A percentile compares a stretch with the other conserved stretches of the same genome.
These are phyloP conservation scores for Alternaria angustiovoidea DNA, from an alignment of 2,329 filamentous ascomycete genomes.

Conservation along the genomic window DNA sequence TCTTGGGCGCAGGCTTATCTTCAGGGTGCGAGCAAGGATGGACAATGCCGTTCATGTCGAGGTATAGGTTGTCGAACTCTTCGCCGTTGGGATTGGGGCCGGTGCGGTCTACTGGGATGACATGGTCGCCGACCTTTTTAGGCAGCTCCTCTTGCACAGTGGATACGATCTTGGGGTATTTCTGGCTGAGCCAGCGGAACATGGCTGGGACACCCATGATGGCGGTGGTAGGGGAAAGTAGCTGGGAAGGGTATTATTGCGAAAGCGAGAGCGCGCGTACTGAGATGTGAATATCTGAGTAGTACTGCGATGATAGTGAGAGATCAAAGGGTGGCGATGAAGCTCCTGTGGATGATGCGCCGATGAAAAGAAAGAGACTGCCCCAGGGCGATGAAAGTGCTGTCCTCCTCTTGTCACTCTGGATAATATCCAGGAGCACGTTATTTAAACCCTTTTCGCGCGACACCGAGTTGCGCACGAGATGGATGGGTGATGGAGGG, in stretches of 20 bases:
- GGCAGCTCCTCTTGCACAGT: conserved; percentile 87
- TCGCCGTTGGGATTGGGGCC: conserved; percentile 94
- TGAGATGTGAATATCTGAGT: conserved; percentile 21
- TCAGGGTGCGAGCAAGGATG: conserved; percentile 98
- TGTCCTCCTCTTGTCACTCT: conserved; percentile 3
- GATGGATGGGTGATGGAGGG: conserved; percentile 14
- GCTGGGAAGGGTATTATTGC: conserved; percentile 17
- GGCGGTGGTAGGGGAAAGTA: conserved; percentile 19
- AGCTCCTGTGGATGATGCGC: conserved; percentile 22
- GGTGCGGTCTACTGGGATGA: conserved; percentile 85
- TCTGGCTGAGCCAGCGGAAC: conserved; percentile 95
- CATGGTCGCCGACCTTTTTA: conserved; percentile 80
- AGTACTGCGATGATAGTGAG: conserved; percentile 30
- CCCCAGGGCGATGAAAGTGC: conserved; percentile 3
- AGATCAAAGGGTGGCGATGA: conserved; percentile 19
- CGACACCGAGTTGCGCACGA: conserved; percentile 13
- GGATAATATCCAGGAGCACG: conserved; percentile 7
- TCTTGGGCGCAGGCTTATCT: conserved; percentile 86
- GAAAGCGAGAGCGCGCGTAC: conserved; percentile 27
- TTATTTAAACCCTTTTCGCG: too few relatives aligned
- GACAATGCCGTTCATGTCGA: conserved; percentile 99
- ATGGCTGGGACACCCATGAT: conserved; percentile 93
- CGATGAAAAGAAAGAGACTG: conserved; percentile 22
- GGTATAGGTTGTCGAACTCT: conserved; percentile 96
- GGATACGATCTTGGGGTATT: conserved; percentile 97